A percentile compares a stretch with the other conserved stretches of the same genome.
Conservation (phyloP, 192 early-diverging fungal species). For the Podila horticola region DNA sequence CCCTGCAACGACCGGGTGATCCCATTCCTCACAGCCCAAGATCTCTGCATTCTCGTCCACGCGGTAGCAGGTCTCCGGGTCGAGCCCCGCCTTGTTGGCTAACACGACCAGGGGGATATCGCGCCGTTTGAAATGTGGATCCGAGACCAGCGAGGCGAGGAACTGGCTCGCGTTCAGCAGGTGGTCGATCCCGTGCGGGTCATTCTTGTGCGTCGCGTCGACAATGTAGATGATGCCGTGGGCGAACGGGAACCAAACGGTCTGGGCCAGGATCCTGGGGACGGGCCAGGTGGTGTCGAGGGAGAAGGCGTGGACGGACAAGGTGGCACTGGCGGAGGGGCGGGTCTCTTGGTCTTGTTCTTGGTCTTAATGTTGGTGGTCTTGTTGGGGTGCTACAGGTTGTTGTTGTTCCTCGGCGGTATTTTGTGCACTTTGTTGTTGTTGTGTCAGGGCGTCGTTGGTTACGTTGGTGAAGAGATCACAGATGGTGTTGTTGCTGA, state of each 20-base stretch:
- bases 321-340: slow-evolving; percentile 19
- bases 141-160: slow-evolving; percentile 19
- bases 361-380: not conserved
- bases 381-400: not conserved
- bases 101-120: slow-evolving; percentile 48
- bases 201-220: slow-evolving; percentile 45
- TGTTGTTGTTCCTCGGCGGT: not conserved
- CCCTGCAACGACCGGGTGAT: not conserved
- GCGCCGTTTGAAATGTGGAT: slow-evolving; percentile 22
- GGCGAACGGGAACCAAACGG: slow-evolving; percentile 43
- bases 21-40: slow-evolving; percentile 49
- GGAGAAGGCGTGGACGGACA: slow-evolving; percentile 49
- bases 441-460: no score
- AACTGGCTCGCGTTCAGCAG: slow-evolving; percentile 41
- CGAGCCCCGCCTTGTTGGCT: slow-evolving; percentile 47
- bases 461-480: no score
- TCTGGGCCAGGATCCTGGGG: slow-evolving; percentile 33
- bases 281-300: slow-evolving; percentile 51
- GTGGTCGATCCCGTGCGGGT: slow-evolving; percentile 44
- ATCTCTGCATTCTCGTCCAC: slow-evolving; percentile 52
- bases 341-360: not conserved
- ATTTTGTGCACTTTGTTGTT: not conserved
- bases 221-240: slow-evolving; percentile 49
- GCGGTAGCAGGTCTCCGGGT: slow-evolving; percentile 43
- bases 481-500: no score